phyloP scores from a whole-genome alignment of 2,329 filamentous ascomycete genomes.

The Alternaria hordeiaustralica region DNA sequence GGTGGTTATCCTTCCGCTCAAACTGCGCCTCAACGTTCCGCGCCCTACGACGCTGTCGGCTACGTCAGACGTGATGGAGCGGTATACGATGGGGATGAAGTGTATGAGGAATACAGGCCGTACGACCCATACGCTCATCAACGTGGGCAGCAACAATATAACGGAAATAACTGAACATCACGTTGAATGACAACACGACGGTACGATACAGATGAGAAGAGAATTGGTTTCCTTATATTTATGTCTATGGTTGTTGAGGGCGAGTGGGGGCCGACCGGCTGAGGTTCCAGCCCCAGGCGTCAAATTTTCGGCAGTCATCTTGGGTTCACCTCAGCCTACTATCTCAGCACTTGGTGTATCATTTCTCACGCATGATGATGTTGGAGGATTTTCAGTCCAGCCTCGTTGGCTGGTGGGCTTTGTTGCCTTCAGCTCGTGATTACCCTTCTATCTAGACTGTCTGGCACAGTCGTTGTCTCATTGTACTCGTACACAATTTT shows the following conservation, averaged over 20 bases:
- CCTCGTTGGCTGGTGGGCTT: neutral
- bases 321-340: neutral
- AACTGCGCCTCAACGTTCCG: too few relatives aligned
- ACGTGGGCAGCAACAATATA: neutral
- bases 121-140: neutral
- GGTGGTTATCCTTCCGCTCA: too few relatives aligned
- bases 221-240: neutral
- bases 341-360: neutral
- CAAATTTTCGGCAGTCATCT: neutral
- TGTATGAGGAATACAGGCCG: constrained; percentile 1
- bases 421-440: neutral
- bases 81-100: neutral
- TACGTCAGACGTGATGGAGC: neutral
- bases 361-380: neutral
- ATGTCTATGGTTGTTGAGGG: neutral
- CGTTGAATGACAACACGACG: neutral
- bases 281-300: neutral
- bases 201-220: neutral
- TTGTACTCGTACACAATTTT: neutral
- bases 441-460: neutral
- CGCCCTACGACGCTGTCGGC: constrained; percentile 6
- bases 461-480: neutral
- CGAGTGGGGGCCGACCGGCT: neutral
- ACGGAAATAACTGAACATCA: neutral
- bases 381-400: neutral